These are phyloP conservation scores for Lactifluus echinatus DNA, from an alignment of 768 basidiomycete species.

Conservation along the genomic window DNA sequence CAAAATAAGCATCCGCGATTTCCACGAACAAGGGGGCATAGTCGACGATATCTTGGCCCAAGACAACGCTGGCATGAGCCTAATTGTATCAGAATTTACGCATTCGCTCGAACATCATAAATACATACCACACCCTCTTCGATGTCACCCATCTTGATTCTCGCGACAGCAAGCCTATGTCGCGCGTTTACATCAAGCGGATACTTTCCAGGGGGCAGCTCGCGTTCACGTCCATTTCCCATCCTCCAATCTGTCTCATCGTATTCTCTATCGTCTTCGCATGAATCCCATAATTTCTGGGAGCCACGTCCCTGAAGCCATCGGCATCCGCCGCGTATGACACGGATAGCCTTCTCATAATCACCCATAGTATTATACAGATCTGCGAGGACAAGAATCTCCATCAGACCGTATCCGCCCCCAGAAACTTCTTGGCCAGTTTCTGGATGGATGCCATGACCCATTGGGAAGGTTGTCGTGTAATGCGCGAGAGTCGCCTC, in stretches of 20 bases:
- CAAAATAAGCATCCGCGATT: conserved; percentile 79
- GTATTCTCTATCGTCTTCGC: conserved; percentile 86
- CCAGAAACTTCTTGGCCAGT: conserved; percentile 23
- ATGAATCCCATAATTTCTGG: conserved; percentile 71
- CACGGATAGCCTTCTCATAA: conserved; percentile 55
- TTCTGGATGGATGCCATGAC: conserved; percentile 33
- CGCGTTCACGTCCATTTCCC: conserved; percentile 28
- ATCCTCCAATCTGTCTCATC: conserved; percentile 39
- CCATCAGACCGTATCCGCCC: conserved; percentile 47
- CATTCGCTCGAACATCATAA: neutral
- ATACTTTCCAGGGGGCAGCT: conserved; percentile 49
- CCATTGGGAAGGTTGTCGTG: conserved; percentile 40
- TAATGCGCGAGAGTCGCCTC: conserved; percentile 69
- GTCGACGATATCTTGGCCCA: conserved; percentile 62
- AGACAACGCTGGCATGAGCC: conserved; percentile 70
- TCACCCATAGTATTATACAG: conserved; percentile 66
- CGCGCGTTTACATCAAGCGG: conserved; percentile 68
- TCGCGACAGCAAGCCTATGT: conserved; percentile 73
- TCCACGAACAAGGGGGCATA: conserved; percentile 75
- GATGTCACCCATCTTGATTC: conserved; percentile 70
- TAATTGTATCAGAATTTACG: conserved; percentile 25
- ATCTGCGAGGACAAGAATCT: conserved; percentile 81
- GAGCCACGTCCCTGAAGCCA: conserved; percentile 84
- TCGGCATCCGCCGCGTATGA: conserved; percentile 66
- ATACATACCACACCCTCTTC: conserved; percentile 71